Percentiles rank a stretch among this genome's conserved stretches.
phyloP scores from a whole-genome alignment of 139 green algal genomes.

The Raphidocelis subcapitata region DNA sequence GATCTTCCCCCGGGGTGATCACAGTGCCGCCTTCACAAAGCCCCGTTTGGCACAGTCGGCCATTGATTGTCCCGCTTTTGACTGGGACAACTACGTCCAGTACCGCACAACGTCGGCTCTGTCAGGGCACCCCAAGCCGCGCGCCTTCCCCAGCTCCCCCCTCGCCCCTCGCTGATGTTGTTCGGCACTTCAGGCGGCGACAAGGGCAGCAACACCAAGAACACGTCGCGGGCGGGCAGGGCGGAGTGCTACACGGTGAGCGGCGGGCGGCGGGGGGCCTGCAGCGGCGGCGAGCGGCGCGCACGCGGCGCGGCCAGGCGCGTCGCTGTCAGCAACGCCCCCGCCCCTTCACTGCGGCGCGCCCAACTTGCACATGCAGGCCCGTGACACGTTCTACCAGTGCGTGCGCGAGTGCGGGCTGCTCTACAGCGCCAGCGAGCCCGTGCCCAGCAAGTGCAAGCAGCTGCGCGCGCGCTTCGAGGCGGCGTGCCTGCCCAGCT shows the following conservation, averaged over 20 bases:
- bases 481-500: constrained; percentile 57
- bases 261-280: neutral
- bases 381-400: constrained; percentile 63
- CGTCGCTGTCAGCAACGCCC: neutral
- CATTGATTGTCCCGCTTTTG: no score
- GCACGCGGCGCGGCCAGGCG: neutral
- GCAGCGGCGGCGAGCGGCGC: neutral
- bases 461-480: constrained; percentile 54
- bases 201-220: neutral
- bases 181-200: no score
- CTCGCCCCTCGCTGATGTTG: no score
- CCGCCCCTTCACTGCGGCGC: neutral
- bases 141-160: no score
- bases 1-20: no score
- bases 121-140: no score
- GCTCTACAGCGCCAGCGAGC: constrained; percentile 26
- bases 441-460: constrained; percentile 47
- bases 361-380: constrained; percentile 29
- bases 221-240: constrained; percentile 1
- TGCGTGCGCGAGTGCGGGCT: constrained; percentile 49
- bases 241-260: constrained; percentile 43
- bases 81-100: no score
- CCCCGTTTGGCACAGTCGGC: no score
- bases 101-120: no score
- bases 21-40: no score